Evolutionary conservation across 352 stramenopile species (phyloP).

Genomic region (Globisporangium acanthophoron): DNA sequence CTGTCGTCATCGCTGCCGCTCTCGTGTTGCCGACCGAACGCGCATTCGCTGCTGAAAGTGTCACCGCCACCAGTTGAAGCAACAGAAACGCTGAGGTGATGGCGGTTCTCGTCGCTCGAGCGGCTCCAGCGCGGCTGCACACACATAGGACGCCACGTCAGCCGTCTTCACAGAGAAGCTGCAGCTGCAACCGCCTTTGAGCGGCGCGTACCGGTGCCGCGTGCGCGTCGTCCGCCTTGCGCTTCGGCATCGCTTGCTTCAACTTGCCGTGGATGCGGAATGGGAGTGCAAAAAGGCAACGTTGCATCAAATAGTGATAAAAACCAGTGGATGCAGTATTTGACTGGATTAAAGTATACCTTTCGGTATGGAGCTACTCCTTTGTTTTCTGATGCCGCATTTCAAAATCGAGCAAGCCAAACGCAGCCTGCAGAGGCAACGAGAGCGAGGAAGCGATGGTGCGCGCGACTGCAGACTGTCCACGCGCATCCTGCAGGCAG

Average conservation of each 20-base stretch:
- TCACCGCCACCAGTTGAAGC: not conserved
- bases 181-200: not conserved
- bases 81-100: not conserved
- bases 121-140: not conserved
- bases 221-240: conserved; percentile 1
- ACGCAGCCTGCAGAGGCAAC: too few species aligned
- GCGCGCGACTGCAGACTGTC: not conserved
- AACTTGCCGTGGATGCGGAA: conserved; percentile 6
- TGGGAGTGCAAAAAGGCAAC: not conserved
- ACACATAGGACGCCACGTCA: not conserved
- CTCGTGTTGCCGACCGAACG: not conserved
- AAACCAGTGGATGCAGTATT: not conserved
- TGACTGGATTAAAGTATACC: not conserved
- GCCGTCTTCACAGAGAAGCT: conserved; percentile 5
- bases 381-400: not conserved
- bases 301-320: not conserved
- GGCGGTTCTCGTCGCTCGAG: not conserved
- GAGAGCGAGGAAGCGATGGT: not conserved
- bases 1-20: conserved; percentile 1
- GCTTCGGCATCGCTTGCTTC: conserved; percentile 14
- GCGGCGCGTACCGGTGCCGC: not conserved
- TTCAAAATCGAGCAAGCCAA: not conserved
- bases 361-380: not conserved
- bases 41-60: not conserved
- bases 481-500: not conserved